phyloP scores from a whole-genome alignment of 176 grass and related monocot genomes.

The Chloris gayana region DNA sequence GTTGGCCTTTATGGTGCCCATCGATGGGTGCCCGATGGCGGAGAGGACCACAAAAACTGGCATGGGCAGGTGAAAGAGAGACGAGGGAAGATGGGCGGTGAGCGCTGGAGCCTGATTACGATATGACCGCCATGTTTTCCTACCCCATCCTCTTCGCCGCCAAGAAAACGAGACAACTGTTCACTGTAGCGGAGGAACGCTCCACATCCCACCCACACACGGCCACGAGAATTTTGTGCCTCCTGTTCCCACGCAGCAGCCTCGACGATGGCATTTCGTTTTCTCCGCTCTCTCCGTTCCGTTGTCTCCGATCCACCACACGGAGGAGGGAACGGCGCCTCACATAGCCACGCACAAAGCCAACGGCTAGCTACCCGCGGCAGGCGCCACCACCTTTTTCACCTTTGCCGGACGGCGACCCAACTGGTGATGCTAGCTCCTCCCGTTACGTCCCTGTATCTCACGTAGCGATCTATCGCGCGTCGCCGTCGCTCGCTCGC shows the following conservation, averaged over 20 bases:
- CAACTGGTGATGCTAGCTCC: background rate
- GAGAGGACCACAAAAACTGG: background rate
- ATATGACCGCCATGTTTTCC: background rate
- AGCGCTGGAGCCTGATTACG: background rate
- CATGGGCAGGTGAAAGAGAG: too few relatives aligned
- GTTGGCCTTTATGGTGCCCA: slow-evolving; percentile 33
- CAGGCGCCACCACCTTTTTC: background rate
- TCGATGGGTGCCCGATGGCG: background rate
- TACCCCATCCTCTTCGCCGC: background rate
- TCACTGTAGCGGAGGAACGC: background rate
- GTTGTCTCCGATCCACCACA: background rate
- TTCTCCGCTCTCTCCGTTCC: background rate
- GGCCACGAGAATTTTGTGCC: background rate
- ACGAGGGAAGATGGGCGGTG: background rate
- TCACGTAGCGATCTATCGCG: background rate
- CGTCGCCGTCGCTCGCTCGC: background rate
- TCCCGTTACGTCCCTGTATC: background rate
- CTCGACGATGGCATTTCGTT: background rate
- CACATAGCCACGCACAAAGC: background rate
- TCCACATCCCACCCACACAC: too few relatives aligned
- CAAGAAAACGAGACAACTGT: background rate
- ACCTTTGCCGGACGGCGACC: background rate
- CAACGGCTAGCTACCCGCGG: too few relatives aligned
- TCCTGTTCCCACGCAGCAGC: background rate
- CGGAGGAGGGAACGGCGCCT: background rate